Evolutionary conservation across 805 yeast genomes (phyloP), one percentile per base, ranked within the genome.

Genomic region (Wickerhamomyces bovis): DNA sequence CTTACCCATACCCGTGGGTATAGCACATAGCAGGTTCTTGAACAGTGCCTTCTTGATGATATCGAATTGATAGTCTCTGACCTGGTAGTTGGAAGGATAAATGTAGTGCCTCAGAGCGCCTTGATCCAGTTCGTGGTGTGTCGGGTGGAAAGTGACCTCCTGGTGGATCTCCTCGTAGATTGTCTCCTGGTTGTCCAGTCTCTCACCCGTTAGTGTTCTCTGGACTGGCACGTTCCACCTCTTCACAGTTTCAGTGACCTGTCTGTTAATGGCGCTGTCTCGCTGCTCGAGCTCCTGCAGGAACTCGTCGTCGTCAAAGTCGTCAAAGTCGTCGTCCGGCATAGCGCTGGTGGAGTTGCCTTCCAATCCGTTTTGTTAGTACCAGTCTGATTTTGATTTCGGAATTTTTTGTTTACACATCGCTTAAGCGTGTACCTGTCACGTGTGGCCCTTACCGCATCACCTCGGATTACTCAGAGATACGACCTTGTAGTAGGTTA

Each of bases 1-100:
- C 67, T 94, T 94, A 36, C 99, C 99, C 63, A 90, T 72, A 54
- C 99, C 99, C 0, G 99, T 94, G 1, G 99, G 99, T 15, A 94
- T 77, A 0, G 97, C 95, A 60, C 95, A 92, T 21, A 94, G 69
- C 3, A 84, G 62, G 59, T 94, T 94, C 51, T 81, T 72, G 56
- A 77, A 80, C 33, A 94, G 68, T 0, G 97, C 83, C 47, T 79
- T 76, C 41, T 72, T 70, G 3, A 89, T 88, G 46, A 94, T 89
- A 53, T 83, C 82, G 59, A 73, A 81, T 66, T 94, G 99, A 62
- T 95, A 94, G 50, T 89, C 96, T 61, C 99, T 77, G 0, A 84
- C 72, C 50, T 86, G 85, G 52, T 78, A 78, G 58, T 94, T 92
- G 1, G 89, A 80, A 0, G 99, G 99, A 61, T 95, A 94, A 0